Evolutionary conservation across 2,329 filamentous ascomycete genomes (phyloP), one percentile per base, ranked within the genome.

Genomic region (Colletotrichum scovillei): DNA sequence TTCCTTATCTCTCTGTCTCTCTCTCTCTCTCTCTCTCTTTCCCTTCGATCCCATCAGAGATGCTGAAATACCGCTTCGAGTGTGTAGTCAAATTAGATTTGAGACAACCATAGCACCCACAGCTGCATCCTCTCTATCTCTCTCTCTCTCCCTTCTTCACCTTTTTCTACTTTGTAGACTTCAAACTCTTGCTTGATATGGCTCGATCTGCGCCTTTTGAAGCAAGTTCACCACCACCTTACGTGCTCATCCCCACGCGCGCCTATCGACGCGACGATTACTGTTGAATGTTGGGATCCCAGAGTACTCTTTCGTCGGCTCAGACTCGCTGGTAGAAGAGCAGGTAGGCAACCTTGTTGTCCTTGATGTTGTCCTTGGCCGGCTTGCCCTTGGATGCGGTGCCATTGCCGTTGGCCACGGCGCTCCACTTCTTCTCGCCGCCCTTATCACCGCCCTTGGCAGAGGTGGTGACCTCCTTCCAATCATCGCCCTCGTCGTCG

Each of bases 341-440:
- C 76, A 99, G 91, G 84, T 99, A 99, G 4, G 97, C 97, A 72
- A 98, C 96, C 88, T 97, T 98, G 88, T 96, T 98, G 82, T 98
- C 96, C 83, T 94, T 95, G 80, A 94, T 89, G 76, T 85, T 90
- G 78, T 92, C 91, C 82, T 90, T 87, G 81, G 86, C 75, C 24
- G 56, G 49, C 84, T 90, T 88, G 79, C 87, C 76, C 85, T 90
- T 88, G 84, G 87, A 28, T 86, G 87, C 55, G n/a, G 76, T 72
- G 52, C 92, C 93, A 22, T 63, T 72, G 24, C 72, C 72, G 78
- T 95, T 97, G 67, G 88, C 89, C 38, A 91, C 87, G 72, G 86
- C 90, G 78, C 90, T 92, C 88, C 93, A 95, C 85, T 95, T 97
- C 81, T 92, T 92, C 76, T 89, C 86, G 64, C 93, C 93, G 76